Evolutionary conservation across 176 grass and related monocot species (phyloP).

Genomic region (Lolium perenne): DNA sequence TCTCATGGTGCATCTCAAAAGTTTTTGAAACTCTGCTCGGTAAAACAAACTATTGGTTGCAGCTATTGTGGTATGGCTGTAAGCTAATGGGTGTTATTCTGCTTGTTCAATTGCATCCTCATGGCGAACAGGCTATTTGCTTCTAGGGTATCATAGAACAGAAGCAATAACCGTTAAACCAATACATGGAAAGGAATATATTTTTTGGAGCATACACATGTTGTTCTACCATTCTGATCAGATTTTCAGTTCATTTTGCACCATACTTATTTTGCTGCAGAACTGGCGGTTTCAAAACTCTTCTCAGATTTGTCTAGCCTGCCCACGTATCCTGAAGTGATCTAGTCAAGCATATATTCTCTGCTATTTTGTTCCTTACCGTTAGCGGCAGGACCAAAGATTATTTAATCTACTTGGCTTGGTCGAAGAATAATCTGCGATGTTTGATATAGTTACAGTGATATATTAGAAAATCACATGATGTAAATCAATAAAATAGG

Average conservation of each 20-base stretch:
- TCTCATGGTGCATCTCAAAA: neutral
- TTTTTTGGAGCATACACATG: conserved; percentile 4
- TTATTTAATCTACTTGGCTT: neutral
- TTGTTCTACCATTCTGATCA: conserved; percentile 3
- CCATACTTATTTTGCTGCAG: conserved; percentile 3
- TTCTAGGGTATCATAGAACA: conserved; percentile 22
- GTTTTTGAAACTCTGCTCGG: neutral
- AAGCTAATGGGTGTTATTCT: conserved; percentile 32
- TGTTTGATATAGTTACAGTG: neutral
- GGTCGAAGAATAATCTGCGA: neutral
- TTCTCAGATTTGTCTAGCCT: conserved; percentile 13
- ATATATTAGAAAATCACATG: neutral
- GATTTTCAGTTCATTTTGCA: conserved; percentile 5
- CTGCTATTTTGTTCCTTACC: neutral
- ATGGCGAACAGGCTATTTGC: conserved; percentile 7
- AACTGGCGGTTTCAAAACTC: neutral
- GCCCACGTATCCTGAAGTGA: neutral
- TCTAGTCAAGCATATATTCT: conserved; percentile 8
- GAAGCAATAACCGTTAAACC: neutral
- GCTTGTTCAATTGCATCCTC: neutral
- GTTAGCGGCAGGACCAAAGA: neutral
- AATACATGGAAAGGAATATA: neutral
- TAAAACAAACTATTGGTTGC: neutral
- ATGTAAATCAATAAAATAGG: conserved; percentile 30
- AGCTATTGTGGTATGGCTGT: conserved; percentile 17